Base-by-base conservation (phyloP, 2,329 filamentous ascomycete species). In the Pseudogymnoascus sp. region DNA sequence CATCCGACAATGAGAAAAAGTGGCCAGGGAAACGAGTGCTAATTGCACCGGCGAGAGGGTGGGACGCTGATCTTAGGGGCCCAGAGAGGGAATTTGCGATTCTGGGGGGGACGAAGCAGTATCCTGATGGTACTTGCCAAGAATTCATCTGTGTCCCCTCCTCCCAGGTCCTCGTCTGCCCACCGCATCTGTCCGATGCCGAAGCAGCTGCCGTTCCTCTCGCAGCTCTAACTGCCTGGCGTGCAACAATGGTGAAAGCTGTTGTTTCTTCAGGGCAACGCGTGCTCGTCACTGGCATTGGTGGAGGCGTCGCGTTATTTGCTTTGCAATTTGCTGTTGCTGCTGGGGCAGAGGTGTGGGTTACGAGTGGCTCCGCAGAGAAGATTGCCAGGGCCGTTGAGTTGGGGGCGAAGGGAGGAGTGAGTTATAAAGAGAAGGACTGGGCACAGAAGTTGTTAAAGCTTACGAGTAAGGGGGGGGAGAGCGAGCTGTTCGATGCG, bases 301-400 rank as follows among this genome's bases (percentile, higher is more conserved):
- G 92, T 0, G 92, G 92, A 52, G 93, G 92, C 58, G 92, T 96
- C 1, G 93, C 92, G 38, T 77, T 96, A 61, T 86, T 90, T 78
- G 88, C 83, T 4, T 77, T 96, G 68, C 80, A 89, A 73, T 95
- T 95, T 74, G 91, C 84, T 14, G 84, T 87, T 9, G 90, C 86
- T 6, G 77, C 84, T 66, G 89, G 91, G 59, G 88, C 69, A 85
- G 16, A 35, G 9, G 55, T 59, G 55, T 59, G 31, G 16, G 55
- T 59, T 23, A 59, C 55, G 21, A 85, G 82, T 70, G 83, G 84
- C 2, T 83, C 79, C 61, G 76, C 82, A 69, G 83, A 82, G 71
- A 88, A 88, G 80, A 83, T 96, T 62, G 79, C 82, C 59, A 85
- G 81, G 71, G 90, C 91, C 1, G 79, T 78, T 60, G 76, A 81